Conservation (phyloP, 2,329 filamentous ascomycete species). For the Pseudogymnoascus verrucosus region DNA sequence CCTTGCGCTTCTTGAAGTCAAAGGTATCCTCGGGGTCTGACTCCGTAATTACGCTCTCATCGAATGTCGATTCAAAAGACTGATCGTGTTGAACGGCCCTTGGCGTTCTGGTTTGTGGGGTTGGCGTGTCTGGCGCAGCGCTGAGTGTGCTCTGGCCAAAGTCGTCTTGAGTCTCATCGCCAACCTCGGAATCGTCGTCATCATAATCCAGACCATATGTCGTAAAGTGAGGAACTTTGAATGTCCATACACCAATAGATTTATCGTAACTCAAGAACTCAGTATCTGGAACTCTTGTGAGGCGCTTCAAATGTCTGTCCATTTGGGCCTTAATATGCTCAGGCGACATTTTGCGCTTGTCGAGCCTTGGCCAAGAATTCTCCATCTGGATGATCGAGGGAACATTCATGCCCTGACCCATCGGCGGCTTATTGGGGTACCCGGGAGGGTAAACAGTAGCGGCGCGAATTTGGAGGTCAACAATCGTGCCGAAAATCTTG, state of each 20-base stretch:
- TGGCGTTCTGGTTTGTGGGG: constrained; percentile 27
- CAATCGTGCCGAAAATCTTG: constrained; percentile 68
- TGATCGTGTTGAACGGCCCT: constrained; percentile 18
- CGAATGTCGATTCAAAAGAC: constrained; percentile 31
- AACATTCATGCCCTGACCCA: constrained; percentile 85
- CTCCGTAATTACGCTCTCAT: constrained; percentile 25
- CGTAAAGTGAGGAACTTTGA: constrained; percentile 92
- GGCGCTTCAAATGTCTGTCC: constrained; percentile 73
- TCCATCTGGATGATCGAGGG: constrained; percentile 80
- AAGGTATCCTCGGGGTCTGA: constrained; percentile 30
- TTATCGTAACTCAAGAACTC: constrained; percentile 73
- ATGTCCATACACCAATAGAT: constrained; percentile 79
- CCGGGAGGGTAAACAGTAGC: constrained; percentile 71
- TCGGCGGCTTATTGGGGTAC: constrained; percentile 63
- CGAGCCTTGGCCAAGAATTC: constrained; percentile 82
- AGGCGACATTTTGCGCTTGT: constrained; percentile 44
- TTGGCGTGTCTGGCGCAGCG: constrained; percentile 36
- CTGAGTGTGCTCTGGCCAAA: constrained; percentile 42
- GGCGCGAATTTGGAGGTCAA: constrained; percentile 66
- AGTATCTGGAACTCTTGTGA: constrained; percentile 73
- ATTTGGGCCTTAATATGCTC: constrained; percentile 59
- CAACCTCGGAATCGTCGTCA: constrained; percentile 55
- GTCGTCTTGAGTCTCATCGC: constrained; percentile 38
- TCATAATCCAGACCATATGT: constrained; percentile 79
- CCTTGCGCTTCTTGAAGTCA: constrained; percentile 29